Evolutionary conservation across 2,329 filamentous ascomycete species (phyloP), one percentile per base, ranked within the genome.

Genomic region (Claviceps capensis): DNA sequence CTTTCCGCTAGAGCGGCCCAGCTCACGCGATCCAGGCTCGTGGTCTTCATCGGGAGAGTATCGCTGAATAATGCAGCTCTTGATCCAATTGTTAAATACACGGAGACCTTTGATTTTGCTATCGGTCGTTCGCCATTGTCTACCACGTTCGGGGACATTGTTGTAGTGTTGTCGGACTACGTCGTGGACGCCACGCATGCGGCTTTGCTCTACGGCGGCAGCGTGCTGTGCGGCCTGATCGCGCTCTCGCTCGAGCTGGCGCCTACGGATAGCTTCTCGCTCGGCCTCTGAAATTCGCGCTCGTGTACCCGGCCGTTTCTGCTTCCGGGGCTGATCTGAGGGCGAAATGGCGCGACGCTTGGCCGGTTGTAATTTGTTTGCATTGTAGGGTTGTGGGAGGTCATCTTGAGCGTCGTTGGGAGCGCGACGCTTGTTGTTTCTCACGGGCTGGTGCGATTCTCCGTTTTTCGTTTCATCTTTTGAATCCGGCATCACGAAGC

Each of bases 41-140:
- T 83, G 83, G 55, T 87, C 82, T 65, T 91, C 86, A 57, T 84
- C 82, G 0, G 86, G 86, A 4, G 88, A 88, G 70, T 96, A 97
- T 65, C 95, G 96, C 65, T 97, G 90, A 59, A 98, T 97, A 59
- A 97, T 81, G 48, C 87, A 91, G 64, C 88, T 95, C 75, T 98
- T 98, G 70, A 98, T 80, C 93, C 93, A 98, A 68, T 98, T 98
- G 72, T 98, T 98, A 74, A 95, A 93, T 59, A 86, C 88, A 50
- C 93, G 82, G 50, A 98, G 73, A 0, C 93, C 93, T 70, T 94
- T 95, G 73, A 98, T 98, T 62, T 87, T 85, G 67, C 87, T 95
- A 62, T 95, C 89, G 6, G 88, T 95, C 65, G 86, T 88, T 48
- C 93, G 82, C 91, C 93, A 98, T 62, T 96, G 89, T 51, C 91